These are phyloP conservation scores for Sindora glabra DNA, from an alignment of 306 rosid genomes.

Conservation along the genomic window DNA sequence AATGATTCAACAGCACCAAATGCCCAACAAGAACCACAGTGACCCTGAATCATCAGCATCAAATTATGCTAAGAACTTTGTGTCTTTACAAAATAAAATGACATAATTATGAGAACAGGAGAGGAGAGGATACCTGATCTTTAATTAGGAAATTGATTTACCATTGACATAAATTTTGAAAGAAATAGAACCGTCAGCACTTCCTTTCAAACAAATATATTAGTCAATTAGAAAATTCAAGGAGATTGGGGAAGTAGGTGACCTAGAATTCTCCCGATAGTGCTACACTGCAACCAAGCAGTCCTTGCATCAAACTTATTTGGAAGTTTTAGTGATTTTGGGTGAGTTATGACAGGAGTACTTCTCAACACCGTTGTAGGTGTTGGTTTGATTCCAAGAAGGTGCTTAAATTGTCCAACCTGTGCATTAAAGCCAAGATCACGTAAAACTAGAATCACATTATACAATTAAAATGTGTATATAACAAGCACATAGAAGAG, in stretches of 20 bases:
- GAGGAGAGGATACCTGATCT: conserved; percentile 81
- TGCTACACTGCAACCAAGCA: conserved; percentile 73
- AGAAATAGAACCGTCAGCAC: conserved; percentile 34
- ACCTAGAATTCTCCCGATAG: conserved; percentile 85
- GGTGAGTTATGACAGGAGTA: conserved; percentile 45
- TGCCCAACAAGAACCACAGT: conserved; percentile 99
- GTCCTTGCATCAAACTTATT: conserved; percentile 77
- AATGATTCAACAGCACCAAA: conserved; percentile 92
- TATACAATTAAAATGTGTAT: not conserved
- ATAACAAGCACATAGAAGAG: not conserved
- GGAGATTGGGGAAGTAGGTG: not conserved
- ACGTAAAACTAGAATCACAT: not conserved
- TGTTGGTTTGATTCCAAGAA: conserved; percentile 78
- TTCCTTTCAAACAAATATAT: not conserved
- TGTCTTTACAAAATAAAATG: not conserved
- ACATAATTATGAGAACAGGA: not conserved
- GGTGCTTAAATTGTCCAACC: conserved; percentile 78
- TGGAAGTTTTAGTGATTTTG: conserved; percentile 66
- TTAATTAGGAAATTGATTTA: conserved; percentile 24
- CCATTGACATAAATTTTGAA: conserved; percentile 22
- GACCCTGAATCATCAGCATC: conserved; percentile 58
- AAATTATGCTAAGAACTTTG: not conserved
- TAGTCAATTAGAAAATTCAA: not conserved
- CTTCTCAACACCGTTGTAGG: conserved; percentile 36
- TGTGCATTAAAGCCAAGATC: conserved; percentile 23